These are phyloP conservation scores for Microcyclospora pomicola DNA, from an alignment of 2,329 filamentous ascomycete genomes.

Conservation along the genomic window DNA sequence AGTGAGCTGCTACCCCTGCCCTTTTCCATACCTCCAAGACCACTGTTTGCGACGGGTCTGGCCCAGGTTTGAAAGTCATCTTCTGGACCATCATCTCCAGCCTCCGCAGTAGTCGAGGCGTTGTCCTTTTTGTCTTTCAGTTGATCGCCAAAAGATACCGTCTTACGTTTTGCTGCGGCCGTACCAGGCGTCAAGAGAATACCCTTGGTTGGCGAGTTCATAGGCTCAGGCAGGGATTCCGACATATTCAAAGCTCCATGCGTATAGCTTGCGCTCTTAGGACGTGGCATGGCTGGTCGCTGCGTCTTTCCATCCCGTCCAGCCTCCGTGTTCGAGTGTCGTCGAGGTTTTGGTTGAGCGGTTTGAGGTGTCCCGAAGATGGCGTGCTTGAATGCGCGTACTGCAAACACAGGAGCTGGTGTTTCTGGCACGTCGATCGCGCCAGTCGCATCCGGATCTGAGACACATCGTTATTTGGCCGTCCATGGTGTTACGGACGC, in stretches of 20 bases:
- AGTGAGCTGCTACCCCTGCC: conserved; percentile 26
- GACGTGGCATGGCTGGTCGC: conserved; percentile 16
- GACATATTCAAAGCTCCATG: conserved; percentile 4
- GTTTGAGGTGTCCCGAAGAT: conserved; percentile 50
- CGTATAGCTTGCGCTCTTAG: conserved; percentile 17
- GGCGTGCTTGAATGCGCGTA: conserved; percentile 52
- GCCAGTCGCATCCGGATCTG: conserved; percentile 25
- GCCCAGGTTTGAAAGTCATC: conserved; percentile 9
- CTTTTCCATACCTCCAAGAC: conserved; percentile 14
- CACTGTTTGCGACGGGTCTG: conserved; percentile 1
- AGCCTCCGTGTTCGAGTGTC: conserved; percentile 18
- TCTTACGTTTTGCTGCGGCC: conserved; percentile 42
- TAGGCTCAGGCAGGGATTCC: conserved; percentile 7
- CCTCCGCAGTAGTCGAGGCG: conserved; percentile 37
- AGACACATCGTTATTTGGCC: conserved; percentile 3
- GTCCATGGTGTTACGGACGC: not conserved
- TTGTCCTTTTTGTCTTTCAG: conserved; percentile 43
- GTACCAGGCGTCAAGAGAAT: conserved; percentile 53
- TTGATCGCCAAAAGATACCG: conserved; percentile 45
- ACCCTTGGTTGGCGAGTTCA: conserved; percentile 42
- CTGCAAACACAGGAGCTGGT: conserved; percentile 52
- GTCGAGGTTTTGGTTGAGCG: conserved; percentile 23
- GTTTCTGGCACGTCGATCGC: conserved; percentile 46
- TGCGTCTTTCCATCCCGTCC: conserved; percentile 8
- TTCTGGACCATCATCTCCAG: conserved; percentile 20